phyloP scores from a whole-genome alignment of 2,329 filamentous ascomycete genomes.

The Metarhizium guizhouense region DNA sequence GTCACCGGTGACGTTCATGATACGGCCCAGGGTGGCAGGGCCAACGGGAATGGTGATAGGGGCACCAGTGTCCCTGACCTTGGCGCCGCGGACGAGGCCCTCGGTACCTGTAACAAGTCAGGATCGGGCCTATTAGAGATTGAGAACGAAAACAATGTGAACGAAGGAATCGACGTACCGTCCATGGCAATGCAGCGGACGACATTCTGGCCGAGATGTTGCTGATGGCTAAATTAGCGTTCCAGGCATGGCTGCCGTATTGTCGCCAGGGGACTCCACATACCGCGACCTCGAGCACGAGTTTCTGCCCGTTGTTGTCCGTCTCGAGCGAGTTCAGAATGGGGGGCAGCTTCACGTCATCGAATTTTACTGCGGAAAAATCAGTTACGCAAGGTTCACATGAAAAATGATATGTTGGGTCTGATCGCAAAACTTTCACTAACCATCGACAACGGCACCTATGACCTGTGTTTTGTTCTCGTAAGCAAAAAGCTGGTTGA shows the following conservation, averaged over 20 bases:
- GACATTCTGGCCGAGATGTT: conserved; percentile 82
- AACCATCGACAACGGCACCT: conserved; percentile 98
- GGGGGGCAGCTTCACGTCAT: conserved; percentile 80
- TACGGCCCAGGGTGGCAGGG: conserved; percentile 87
- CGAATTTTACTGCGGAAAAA: conserved; percentile 76
- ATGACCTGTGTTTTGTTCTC: conserved; percentile 56
- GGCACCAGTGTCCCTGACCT: conserved; percentile 77
- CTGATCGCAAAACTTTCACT: conserved; percentile 27
- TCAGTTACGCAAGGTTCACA: conserved; percentile 13
- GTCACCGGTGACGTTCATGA: conserved; percentile 99
- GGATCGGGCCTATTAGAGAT: not conserved
- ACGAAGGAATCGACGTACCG: conserved; percentile 44
- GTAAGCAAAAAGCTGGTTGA: conserved; percentile 41
- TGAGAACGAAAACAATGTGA: too few species aligned
- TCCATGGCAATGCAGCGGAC: conserved; percentile 99
- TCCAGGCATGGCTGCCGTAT: too few species aligned
- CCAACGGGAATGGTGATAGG: conserved; percentile 97
- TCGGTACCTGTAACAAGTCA: conserved; percentile 68
- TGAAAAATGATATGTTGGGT: too few species aligned
- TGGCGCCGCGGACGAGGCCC: conserved; percentile 91
- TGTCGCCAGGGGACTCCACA: conserved; percentile 15
- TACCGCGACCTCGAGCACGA: conserved; percentile 95
- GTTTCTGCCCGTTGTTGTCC: conserved; percentile 84
- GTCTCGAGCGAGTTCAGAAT: conserved; percentile 97
- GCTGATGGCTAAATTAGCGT: not conserved